These are phyloP conservation scores for Furcasterigmium furcatum DNA, from an alignment of 2,329 filamentous ascomycete genomes.

Conservation along the genomic window DNA sequence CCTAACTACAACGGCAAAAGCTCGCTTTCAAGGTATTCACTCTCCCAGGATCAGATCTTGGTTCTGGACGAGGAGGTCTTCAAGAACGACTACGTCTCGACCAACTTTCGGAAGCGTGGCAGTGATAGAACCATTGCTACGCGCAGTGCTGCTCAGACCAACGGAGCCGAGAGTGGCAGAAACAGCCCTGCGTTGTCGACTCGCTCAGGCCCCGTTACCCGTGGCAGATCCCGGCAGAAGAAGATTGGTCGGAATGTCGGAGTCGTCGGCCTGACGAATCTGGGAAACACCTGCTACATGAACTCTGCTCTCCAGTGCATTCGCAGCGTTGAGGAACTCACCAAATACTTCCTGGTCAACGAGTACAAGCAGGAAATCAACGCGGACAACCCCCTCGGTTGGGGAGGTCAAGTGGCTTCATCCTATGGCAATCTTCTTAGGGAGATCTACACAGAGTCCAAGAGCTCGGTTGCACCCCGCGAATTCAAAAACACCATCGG, in stretches of 20 bases:
- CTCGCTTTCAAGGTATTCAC: constrained; percentile 61
- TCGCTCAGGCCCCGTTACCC: constrained; percentile 52
- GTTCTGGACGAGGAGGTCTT: constrained; percentile 79
- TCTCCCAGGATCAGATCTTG: constrained; percentile 71
- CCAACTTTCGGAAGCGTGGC: constrained; percentile 25
- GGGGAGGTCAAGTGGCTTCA: constrained; percentile 82
- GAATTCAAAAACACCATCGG: constrained; percentile 83
- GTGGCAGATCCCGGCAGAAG: constrained; percentile 68
- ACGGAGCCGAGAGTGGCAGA: constrained; percentile 57
- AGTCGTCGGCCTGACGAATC: constrained; percentile 79
- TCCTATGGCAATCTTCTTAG: constrained; percentile 75
- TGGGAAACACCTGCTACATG: constrained; percentile 99
- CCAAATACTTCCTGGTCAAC: constrained; percentile 80
- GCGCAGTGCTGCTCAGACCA: constrained; percentile 26
- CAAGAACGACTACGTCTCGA: constrained; percentile 55
- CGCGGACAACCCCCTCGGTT: constrained; percentile 76
- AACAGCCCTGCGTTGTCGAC: constrained; percentile 61
- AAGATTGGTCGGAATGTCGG: constrained; percentile 70
- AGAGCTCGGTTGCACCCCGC: constrained; percentile 70
- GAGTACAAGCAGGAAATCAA: constrained; percentile 82
- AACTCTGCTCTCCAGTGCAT: constrained; percentile 96
- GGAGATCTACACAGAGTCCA: constrained; percentile 71
- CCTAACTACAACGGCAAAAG: constrained; percentile 73
- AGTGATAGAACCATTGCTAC: constrained; percentile 34
- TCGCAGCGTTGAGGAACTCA: constrained; percentile 87